These are phyloP conservation scores for Solanum lycopersicoides DNA, from an alignment of 257 asterid genomes.

Conservation along the genomic window DNA sequence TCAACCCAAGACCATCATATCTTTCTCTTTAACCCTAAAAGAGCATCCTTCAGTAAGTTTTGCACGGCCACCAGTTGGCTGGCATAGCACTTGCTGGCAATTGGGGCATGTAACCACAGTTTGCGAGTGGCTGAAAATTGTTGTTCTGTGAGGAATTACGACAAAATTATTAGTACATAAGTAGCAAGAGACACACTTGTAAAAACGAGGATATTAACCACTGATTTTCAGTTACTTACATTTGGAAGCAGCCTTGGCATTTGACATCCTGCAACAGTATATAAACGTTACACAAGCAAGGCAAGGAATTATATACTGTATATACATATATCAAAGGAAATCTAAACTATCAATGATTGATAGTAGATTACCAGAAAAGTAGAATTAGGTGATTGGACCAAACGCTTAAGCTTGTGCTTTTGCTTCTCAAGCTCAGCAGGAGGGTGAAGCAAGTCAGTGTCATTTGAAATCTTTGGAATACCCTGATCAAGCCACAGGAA, in stretches of 20 bases:
- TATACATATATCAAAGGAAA: neutral
- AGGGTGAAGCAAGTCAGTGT: constrained; percentile 7
- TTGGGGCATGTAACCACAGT: constrained; percentile 3
- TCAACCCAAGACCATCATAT: neutral
- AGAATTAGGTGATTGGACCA: constrained; percentile 1
- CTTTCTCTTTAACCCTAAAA: constrained; percentile 1
- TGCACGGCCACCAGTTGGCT: constrained; percentile 6
- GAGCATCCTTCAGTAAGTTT: constrained; percentile 12
- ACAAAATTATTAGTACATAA: neutral
- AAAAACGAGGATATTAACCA: neutral
- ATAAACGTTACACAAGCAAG: neutral
- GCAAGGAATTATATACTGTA: neutral
- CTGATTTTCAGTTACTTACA: neutral
- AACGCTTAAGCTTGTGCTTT: constrained; percentile 9
- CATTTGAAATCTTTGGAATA: neutral
- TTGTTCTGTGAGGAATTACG: neutral
- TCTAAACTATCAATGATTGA: neutral
- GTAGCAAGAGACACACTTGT: neutral
- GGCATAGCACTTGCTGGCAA: constrained; percentile 8
- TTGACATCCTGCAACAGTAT: neutral
- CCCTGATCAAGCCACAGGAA: neutral
- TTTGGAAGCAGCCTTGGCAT: neutral
- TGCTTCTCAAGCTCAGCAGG: constrained; percentile 7
- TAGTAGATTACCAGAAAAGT: neutral
- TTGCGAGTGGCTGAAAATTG: constrained; percentile 5